phyloP scores from a whole-genome alignment of 2,329 filamentous ascomycete species.

The Arachnomyces sp. region DNA sequence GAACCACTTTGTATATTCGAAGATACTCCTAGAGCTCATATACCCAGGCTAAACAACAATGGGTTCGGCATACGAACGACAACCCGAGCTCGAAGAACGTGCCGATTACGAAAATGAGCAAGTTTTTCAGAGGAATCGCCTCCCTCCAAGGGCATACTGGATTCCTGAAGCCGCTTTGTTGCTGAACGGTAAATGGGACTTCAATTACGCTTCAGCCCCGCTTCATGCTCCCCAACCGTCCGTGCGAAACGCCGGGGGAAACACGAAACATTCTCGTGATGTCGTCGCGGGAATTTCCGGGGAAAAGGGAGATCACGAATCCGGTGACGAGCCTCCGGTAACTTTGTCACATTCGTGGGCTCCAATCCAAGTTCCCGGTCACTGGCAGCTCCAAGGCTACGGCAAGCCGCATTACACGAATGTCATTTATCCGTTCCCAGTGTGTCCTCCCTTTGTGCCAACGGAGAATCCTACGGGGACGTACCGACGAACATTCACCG shows the following conservation, averaged over 20 bases:
- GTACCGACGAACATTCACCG: conserved; percentile 50
- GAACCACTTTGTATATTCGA: too few species aligned
- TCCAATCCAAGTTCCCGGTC: conserved; percentile 54
- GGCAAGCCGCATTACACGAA: conserved; percentile 64
- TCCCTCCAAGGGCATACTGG: conserved; percentile 47
- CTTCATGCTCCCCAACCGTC: conserved; percentile 31
- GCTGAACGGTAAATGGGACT: conserved; percentile 53
- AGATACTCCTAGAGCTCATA: too few species aligned
- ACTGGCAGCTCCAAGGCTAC: conserved; percentile 65
- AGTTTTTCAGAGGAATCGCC: conserved; percentile 47
- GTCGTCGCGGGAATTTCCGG: neutral
- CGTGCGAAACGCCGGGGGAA: neutral
- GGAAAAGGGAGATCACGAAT: neutral
- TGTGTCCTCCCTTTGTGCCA: conserved; percentile 56
- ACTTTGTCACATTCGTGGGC: neutral
- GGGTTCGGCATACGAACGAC: too few species aligned
- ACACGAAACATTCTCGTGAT: neutral
- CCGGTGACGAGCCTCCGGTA: neutral
- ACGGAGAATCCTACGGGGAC: conserved; percentile 58
- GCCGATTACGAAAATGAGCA: conserved; percentile 47
- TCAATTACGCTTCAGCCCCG: conserved; percentile 44
- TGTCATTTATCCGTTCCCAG: conserved; percentile 57
- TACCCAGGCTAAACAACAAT: too few species aligned
- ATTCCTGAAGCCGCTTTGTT: conserved; percentile 40
- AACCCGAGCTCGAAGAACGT: too few species aligned